These are phyloP conservation scores for Aspergillus sclerotioniger DNA, from an alignment of 495 filamentous ascomycete species.

Conservation along the genomic window DNA sequence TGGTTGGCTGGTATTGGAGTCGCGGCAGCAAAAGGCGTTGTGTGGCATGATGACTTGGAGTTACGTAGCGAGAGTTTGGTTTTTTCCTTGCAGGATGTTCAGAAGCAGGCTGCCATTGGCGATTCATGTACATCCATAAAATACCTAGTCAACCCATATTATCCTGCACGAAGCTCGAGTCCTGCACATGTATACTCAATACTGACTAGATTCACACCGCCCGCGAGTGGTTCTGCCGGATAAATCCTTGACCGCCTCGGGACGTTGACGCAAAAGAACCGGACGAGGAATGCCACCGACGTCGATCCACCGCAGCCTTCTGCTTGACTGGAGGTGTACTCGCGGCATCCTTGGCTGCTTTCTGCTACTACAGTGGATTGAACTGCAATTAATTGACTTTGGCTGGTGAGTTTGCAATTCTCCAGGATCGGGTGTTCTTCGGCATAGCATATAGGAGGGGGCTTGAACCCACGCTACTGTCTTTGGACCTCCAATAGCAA, in stretches of 20 bases:
- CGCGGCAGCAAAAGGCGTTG: slow-evolving; percentile 20
- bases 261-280: slow-evolving; percentile 10
- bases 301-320: neutral
- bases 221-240: slow-evolving; percentile 4
- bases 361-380: neutral
- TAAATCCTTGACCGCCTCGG: slow-evolving; percentile 5
- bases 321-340: slow-evolving; percentile 1
- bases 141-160: neutral
- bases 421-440: neutral
- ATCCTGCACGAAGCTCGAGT: neutral
- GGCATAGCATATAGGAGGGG: neutral
- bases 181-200: neutral
- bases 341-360: neutral
- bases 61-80: slow-evolving; percentile 16
- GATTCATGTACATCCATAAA: slow-evolving; percentile 1
- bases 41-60: slow-evolving; percentile 14
- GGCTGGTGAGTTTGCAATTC: neutral
- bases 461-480: neutral
- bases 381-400: slow-evolving; percentile 5
- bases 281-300: neutral
- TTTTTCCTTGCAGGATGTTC: slow-evolving; percentile 1
- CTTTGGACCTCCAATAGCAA: neutral
- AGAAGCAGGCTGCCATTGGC: neutral
- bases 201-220: neutral
- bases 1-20: slow-evolving; percentile 3